Percentiles rank a stretch among this genome's conserved stretches.
Conservation (phyloP, 805 yeast genomes). For the Yarrowia porcina region DNA sequence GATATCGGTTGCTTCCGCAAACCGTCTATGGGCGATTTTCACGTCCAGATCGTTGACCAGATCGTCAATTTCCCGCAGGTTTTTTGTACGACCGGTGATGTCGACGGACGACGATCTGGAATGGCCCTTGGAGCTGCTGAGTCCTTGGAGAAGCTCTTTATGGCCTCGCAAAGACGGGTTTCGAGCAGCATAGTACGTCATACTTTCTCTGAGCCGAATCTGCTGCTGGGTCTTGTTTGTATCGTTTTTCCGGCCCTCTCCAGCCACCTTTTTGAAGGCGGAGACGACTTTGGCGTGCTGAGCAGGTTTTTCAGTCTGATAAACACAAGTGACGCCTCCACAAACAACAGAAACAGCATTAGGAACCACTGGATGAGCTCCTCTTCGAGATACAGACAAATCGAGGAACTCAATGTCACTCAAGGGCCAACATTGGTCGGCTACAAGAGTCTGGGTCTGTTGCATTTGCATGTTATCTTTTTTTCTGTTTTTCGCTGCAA, state of each 20-base stretch:
- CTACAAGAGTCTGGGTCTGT: slow-evolving; percentile 48
- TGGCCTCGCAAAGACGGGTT: slow-evolving; percentile 24
- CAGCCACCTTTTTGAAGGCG: slow-evolving; percentile 28
- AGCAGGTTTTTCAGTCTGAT: slow-evolving; percentile 31
- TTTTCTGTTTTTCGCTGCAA: slow-evolving; percentile 61
- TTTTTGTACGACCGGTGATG: slow-evolving; percentile 40
- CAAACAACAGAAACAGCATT: slow-evolving; percentile 46
- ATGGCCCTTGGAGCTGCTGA: slow-evolving; percentile 39
- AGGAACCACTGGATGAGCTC: slow-evolving; percentile 31
- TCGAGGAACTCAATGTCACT: slow-evolving; percentile 53
- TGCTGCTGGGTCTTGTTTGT: slow-evolving; percentile 21
- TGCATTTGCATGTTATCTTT: slow-evolving; percentile 37
- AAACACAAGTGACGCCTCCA: slow-evolving; percentile 49
- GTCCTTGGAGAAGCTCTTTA: slow-evolving; percentile 20
- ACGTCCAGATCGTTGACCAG: slow-evolving; percentile 67
- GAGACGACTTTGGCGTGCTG: slow-evolving; percentile 28
- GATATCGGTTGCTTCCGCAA: slow-evolving; percentile 44
- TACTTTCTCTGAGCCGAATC: slow-evolving; percentile 24
- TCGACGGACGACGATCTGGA: slow-evolving; percentile 56
- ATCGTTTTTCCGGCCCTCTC: slow-evolving; percentile 24
- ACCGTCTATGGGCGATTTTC: slow-evolving; percentile 58
- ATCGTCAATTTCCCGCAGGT: slow-evolving; percentile 55
- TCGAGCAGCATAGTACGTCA: slow-evolving; percentile 27
- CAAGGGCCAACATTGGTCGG: slow-evolving; percentile 77
- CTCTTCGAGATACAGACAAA: slow-evolving; percentile 34